Percentiles rank a stretch among this genome's conserved stretches.
Evolutionary conservation across 179 eudicot genomes (phyloP).

Genomic region (Silene coronaria): DNA sequence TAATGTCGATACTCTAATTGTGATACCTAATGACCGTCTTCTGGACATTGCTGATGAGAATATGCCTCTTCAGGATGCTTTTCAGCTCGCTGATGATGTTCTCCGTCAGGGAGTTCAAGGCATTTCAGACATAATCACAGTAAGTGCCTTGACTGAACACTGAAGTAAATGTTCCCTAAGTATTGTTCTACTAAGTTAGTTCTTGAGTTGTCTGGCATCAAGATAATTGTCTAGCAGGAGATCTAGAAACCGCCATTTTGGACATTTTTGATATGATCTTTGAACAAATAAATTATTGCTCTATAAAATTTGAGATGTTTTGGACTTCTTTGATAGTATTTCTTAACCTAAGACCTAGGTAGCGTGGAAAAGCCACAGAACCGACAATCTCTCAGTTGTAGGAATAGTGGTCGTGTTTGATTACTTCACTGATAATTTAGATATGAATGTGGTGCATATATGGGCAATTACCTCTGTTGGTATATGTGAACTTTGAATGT

Average conservation of each 20-base stretch:
- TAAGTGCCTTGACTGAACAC: constrained; percentile 26
- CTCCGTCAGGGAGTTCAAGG: constrained; percentile 99
- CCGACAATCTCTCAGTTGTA: background rate
- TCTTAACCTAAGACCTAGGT: background rate
- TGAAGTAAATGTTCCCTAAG: background rate
- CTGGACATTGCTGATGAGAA: constrained; percentile 90
- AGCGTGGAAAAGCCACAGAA: background rate
- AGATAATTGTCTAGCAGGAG: background rate
- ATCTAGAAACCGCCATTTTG: background rate
- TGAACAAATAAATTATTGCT: constrained; percentile 1
- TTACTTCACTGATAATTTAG: background rate
- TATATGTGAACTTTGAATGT: background rate
- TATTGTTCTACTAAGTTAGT: background rate
- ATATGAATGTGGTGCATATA: background rate
- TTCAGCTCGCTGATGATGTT: constrained; percentile 94
- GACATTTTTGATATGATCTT: background rate
- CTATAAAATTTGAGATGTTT: background rate
- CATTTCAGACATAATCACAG: constrained; percentile 92
- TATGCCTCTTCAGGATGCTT: constrained; percentile 91
- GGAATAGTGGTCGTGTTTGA: background rate
- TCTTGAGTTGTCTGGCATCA: background rate
- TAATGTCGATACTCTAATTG: constrained; percentile 94
- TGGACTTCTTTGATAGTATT: background rate
- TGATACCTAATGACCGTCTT: constrained; percentile 94
- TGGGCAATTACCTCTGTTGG: background rate